These are phyloP conservation scores for Diutina catenulata DNA, from an alignment of 1,139 yeast species.

Conservation along the genomic window DNA sequence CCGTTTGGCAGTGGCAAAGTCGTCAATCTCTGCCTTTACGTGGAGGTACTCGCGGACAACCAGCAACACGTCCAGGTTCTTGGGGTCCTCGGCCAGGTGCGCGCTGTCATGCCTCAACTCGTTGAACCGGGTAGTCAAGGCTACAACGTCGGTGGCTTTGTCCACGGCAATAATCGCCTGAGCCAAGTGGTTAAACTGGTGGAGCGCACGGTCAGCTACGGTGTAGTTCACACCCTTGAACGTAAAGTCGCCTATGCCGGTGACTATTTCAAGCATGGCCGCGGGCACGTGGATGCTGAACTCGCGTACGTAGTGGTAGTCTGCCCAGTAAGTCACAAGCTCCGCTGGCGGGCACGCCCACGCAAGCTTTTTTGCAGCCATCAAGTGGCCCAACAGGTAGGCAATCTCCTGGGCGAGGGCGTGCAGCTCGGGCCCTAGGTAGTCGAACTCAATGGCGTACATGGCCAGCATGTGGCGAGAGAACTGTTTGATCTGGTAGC, in stretches of 20 bases:
- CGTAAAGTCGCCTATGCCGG: background rate
- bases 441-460: slow-evolving; percentile 1
- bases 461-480: background rate
- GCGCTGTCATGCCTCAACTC: background rate
- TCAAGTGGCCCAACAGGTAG: background rate
- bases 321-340: background rate
- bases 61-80: background rate
- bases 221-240: background rate
- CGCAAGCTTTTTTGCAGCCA: background rate
- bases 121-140: background rate
- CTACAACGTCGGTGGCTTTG: background rate
- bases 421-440: background rate
- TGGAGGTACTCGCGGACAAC: background rate
- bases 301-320: background rate
- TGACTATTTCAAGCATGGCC: background rate
- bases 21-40: background rate
- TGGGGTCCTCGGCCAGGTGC: background rate
- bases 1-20: no score
- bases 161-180: background rate
- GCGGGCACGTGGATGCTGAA: background rate
- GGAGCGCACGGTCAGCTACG: background rate
- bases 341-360: background rate
- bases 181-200: background rate
- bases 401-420: background rate
- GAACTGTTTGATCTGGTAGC: background rate